phyloP scores from a whole-genome alignment of 2,329 filamentous ascomycete genomes.

The Metarhizium anisopliae region DNA sequence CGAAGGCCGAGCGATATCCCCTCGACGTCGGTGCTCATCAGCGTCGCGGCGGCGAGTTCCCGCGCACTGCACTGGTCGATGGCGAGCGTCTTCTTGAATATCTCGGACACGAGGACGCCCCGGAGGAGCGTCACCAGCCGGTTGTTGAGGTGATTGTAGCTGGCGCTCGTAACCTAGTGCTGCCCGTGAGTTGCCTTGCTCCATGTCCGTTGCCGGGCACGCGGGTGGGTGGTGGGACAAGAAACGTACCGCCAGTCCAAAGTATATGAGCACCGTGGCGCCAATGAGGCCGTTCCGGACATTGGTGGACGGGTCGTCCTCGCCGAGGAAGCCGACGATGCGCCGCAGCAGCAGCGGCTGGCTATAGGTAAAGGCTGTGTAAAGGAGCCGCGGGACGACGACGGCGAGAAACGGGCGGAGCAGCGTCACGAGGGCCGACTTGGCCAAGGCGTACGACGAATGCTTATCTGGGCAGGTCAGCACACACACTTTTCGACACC shows the following conservation, averaged over 20 bases:
- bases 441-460: constrained; percentile 3
- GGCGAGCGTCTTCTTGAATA: constrained; percentile 36
- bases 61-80: constrained; percentile 19
- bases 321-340: constrained; percentile 18
- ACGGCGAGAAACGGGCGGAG: constrained; percentile 8
- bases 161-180: constrained; percentile 6
- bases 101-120: constrained; percentile 28
- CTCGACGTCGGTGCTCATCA: constrained; percentile 37
- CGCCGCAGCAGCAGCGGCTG: constrained; percentile 30
- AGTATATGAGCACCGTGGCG: constrained; percentile 28
- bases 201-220: constrained; percentile 7
- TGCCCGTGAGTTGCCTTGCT: neutral
- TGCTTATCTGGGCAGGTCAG: constrained; percentile 1
- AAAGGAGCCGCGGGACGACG: constrained; percentile 20
- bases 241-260: constrained; percentile 29
- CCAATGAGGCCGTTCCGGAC: constrained; percentile 26
- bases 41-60: constrained; percentile 27
- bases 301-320: constrained; percentile 11
- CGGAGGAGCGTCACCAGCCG: constrained; percentile 22
- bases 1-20: constrained; percentile 16
- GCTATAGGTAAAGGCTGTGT: constrained; percentile 24
- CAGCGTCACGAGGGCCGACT: constrained; percentile 7
- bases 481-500: neutral
- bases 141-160: constrained; percentile 22
- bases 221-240: constrained; percentile 13